Evolutionary conservation across 768 basidiomycete species (phyloP).

Genomic region (Mycena latifolia): DNA sequence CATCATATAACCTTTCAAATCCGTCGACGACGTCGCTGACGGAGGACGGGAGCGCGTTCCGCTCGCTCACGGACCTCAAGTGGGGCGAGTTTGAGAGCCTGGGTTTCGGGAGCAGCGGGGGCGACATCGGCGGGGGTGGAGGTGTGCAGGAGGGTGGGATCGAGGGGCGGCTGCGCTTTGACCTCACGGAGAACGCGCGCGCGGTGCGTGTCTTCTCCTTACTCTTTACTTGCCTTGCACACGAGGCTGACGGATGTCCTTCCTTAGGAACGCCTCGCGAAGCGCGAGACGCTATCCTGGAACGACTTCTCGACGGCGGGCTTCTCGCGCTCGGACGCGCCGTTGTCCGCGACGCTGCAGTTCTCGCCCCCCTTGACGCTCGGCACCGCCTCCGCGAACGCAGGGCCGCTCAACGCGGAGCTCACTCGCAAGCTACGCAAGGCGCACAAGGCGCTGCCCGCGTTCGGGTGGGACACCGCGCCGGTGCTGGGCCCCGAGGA

Average conservation of each 20-base stretch:
- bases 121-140: too few relatives aligned
- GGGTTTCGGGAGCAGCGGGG: too few relatives aligned
- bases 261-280: background rate
- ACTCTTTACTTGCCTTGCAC: conserved; percentile 5
- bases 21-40: background rate
- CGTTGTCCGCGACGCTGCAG: background rate
- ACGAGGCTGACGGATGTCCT: conserved; percentile 18
- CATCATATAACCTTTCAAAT: too few relatives aligned
- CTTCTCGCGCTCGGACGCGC: background rate
- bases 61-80: conserved; percentile 51
- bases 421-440: conserved; percentile 69
- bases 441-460: conserved; percentile 66
- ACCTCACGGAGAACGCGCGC: conserved; percentile 90
- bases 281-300: background rate
- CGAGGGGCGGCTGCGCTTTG: conserved; percentile 89
- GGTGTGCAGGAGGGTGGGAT: conserved; percentile 54
- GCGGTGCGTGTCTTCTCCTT: conserved; percentile 51
- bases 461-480: background rate
- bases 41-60: conserved; percentile 28
- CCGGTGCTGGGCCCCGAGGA: background rate
- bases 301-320: background rate
- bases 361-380: background rate
- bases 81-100: background rate
- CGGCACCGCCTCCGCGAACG: background rate
- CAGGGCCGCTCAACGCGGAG: conserved; percentile 60